phyloP scores from a whole-genome alignment of 139 green algal genomes.

The Penium margaritaceum region DNA sequence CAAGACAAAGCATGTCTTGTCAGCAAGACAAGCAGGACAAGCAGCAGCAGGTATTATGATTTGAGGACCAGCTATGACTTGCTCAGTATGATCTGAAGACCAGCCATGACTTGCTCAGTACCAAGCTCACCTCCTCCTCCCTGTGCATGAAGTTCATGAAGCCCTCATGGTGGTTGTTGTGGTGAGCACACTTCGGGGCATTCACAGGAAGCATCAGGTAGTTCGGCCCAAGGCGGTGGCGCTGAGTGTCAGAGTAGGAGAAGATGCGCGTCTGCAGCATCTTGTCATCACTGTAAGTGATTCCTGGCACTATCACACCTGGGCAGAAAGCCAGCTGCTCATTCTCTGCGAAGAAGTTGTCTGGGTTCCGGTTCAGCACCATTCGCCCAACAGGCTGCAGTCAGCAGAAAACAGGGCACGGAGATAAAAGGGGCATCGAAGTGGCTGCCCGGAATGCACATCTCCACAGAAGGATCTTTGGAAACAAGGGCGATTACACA shows the following conservation, averaged over 20 bases:
- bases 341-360: constrained; percentile 85
- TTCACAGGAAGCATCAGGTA: constrained; percentile 68
- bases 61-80: no score
- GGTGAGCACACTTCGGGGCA: constrained; percentile 40
- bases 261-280: constrained; percentile 87
- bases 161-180: constrained; percentile 92
- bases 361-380: constrained; percentile 76
- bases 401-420: not conserved
- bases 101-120: not conserved
- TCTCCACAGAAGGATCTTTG: no score
- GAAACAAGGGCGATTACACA: no score
- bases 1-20: no score
- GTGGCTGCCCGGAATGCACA: no score
- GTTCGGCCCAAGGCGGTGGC: constrained; percentile 86
- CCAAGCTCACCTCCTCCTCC: constrained; percentile 65
- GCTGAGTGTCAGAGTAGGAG: constrained; percentile 78
- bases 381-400: constrained; percentile 63
- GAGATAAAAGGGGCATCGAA: no score
- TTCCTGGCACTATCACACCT: constrained; percentile 68
- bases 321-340: constrained; percentile 78
- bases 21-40: no score
- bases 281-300: constrained; percentile 89
- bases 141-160: constrained; percentile 93
- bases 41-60: no score
- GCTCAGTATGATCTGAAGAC: no score